A percentile compares a stretch with the other conserved stretches of the same genome.
These are phyloP conservation scores for Chlamydomonas eustigma DNA, from an alignment of 139 green algal species.

Conservation along the genomic window DNA sequence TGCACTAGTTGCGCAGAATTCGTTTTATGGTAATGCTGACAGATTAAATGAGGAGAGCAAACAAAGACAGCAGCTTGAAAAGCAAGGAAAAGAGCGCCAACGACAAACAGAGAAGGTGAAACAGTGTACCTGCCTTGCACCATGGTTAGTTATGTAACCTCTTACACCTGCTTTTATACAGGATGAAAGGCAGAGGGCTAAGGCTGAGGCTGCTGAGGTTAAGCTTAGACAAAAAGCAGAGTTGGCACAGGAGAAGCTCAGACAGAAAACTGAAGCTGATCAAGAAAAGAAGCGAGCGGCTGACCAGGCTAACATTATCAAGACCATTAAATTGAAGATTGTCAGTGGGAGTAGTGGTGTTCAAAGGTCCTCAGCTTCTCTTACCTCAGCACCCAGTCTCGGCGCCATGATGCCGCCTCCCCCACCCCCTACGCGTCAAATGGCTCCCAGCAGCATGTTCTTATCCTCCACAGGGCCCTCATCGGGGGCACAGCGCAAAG, in stretches of 20 bases:
- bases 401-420: neutral
- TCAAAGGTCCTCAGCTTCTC: neutral
- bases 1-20: too few species aligned
- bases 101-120: too few species aligned
- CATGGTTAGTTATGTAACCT: too few species aligned
- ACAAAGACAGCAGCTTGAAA: too few species aligned
- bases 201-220: neutral
- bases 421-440: neutral
- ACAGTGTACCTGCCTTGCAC: too few species aligned
- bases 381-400: neutral
- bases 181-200: slow-evolving; percentile 1
- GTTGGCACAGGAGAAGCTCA: slow-evolving; percentile 1
- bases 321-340: slow-evolving; percentile 7
- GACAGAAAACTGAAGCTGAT: neutral
- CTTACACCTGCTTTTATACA: too few species aligned
- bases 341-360: neutral
- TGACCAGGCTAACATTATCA: slow-evolving; percentile 8
- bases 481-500: neutral
- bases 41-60: too few species aligned
- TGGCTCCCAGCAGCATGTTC: neutral
- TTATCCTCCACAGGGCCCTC: neutral
- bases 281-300: neutral
- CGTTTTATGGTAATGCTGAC: too few species aligned
- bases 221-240: neutral
- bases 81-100: too few species aligned